Base-by-base conservation (phyloP, 2,329 filamentous ascomycete genomes). In the Chaetomium globosum region DNA sequence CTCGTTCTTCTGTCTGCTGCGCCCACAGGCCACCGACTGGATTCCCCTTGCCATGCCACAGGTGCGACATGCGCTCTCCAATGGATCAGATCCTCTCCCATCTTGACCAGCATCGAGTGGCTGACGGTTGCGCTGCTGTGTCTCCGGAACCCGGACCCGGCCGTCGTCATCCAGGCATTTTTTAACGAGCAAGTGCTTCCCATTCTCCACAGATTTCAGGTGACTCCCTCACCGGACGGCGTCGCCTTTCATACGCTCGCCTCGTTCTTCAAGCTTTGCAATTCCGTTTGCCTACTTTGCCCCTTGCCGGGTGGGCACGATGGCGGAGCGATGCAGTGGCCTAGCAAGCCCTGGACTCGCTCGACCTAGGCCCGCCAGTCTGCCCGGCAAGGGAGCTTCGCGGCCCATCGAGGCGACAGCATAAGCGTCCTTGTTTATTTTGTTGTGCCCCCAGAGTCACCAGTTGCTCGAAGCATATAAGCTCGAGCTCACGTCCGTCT, bases 251-350 rank as follows among this genome's bases (percentile, higher is more conserved):
- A 30, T 28, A 16, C 13, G 48, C 46, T 58, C 59, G 67, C 67
- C 65, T 69, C 62, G 53, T 30, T 61, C 55, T 30, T 61, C 55
- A 23, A 51, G 55, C 55, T 58, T 61, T 59, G 52, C 49, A 16
- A 39, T 21, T 48, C 33, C 53, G 54, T 63, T 64, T 63, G 67
- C 59, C 63, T 65, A 52, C 36, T 36, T 57, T n/a, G 36, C 21
- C 39, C 59, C 26, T 48, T 26, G 63, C 36, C 54, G 33, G 53
- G 48, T 62, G 59, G 61, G 51, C 65, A 63, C 5, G 16, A 65
- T 66, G 61, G 61, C 61, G 61, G 55, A 66, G 67, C 36, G 52
- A 54, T 57, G 63, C 54, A 53, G 66, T 52, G 53, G 64, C 60
- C 63, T 65, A 63, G 52, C 60, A n/a, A 57, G 51, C 49, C 59